phyloP scores from a whole-genome alignment of 1,284 basidiomycete species.

The Apiotrichum mycotoxinovorans region DNA sequence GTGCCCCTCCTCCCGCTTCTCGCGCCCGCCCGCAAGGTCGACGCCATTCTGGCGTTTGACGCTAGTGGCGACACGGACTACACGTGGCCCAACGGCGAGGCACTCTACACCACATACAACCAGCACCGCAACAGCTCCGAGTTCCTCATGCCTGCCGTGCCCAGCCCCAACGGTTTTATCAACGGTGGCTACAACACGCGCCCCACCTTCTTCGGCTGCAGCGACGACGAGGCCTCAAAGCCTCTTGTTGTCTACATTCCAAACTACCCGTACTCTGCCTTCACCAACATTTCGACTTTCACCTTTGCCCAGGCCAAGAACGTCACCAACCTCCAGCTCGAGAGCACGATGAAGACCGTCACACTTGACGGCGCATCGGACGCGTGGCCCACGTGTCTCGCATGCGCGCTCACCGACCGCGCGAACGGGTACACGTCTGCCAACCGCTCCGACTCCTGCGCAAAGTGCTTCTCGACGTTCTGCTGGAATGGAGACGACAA shows the following conservation, averaged over 20 bases:
- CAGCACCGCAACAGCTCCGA: conserved; percentile 24
- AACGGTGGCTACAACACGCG: conserved; percentile 55
- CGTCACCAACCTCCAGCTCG: conserved; percentile 33
- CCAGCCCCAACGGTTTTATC: conserved; percentile 52
- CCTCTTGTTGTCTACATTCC: conserved; percentile 52
- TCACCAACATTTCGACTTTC: conserved; percentile 48
- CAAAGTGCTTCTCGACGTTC: conserved; percentile 44
- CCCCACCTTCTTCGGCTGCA: conserved; percentile 50
- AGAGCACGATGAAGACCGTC: conserved; percentile 30
- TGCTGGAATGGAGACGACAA: conserved; percentile 46
- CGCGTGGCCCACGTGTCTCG: conserved; percentile 48
- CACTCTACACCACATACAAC: conserved; percentile 42
- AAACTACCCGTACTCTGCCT: conserved; percentile 51
- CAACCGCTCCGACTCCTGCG: conserved; percentile 38
- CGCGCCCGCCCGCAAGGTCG: conserved; percentile 52
- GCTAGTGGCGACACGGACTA: conserved; percentile 52
- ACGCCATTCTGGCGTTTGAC: conserved; percentile 56
- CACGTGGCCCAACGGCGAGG: conserved; percentile 54
- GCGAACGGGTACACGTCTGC: conserved; percentile 32
- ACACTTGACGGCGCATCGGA: conserved; percentile 38
- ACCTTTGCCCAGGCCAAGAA: conserved; percentile 47
- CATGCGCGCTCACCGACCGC: conserved; percentile 51
- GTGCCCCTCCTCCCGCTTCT: conserved; percentile 55
- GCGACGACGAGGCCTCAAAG: conserved; percentile 40
- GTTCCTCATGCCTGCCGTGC: conserved; percentile 51